phyloP scores from a whole-genome alignment of 345 rosid species.

The Citrus unshiu region DNA sequence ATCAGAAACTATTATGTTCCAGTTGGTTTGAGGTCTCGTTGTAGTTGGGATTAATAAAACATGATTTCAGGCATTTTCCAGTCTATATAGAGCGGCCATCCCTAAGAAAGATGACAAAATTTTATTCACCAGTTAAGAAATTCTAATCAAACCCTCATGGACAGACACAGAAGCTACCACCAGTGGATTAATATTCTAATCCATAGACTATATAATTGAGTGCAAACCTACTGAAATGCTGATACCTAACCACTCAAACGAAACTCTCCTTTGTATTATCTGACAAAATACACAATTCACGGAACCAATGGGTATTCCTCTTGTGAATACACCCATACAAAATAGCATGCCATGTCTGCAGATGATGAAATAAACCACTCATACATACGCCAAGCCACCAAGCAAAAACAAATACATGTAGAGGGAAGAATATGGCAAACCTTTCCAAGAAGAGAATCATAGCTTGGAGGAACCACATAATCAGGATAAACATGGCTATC shows the following conservation, averaged over 20 bases:
- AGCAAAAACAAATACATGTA: neutral
- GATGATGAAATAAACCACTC: neutral
- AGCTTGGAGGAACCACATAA: constrained; percentile 98
- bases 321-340: neutral
- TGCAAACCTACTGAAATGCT: neutral
- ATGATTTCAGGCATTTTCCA: neutral
- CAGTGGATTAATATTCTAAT: neutral
- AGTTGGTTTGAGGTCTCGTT: neutral
- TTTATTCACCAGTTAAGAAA: neutral
- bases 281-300: neutral
- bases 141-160: neutral
- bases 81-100: neutral
- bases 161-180: neutral
- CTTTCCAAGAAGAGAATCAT: constrained; percentile 97
- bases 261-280: neutral
- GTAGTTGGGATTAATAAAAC: neutral
- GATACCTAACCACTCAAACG: neutral
- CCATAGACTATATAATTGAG: neutral
- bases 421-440: constrained; percentile 33
- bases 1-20: neutral
- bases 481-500: constrained; percentile 98
- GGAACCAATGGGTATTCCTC: neutral
- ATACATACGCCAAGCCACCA: neutral
- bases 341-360: neutral
- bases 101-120: neutral